A percentile compares a stretch with the other conserved stretches of the same genome.
Conservation (phyloP, 2,329 filamentous ascomycete genomes). For the Phialocephala sp. region DNA sequence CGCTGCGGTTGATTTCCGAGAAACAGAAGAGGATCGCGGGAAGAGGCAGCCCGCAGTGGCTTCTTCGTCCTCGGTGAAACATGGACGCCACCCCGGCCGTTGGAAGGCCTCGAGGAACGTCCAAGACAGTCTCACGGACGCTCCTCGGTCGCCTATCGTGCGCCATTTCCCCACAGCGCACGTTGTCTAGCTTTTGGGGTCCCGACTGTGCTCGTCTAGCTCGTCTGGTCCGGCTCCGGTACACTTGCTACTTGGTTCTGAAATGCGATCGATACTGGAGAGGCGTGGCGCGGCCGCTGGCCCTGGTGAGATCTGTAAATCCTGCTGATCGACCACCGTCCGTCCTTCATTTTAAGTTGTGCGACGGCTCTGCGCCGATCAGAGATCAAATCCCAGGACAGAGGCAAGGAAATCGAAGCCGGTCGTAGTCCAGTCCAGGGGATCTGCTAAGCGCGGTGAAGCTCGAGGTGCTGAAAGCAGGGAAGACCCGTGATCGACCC, state of each 20-base stretch:
- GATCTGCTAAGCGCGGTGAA: slow-evolving; percentile 4
- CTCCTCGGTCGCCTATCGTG: background rate
- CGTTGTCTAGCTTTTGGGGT: slow-evolving; percentile 1
- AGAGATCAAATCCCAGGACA: background rate
- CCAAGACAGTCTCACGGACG: background rate
- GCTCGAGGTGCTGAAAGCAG: background rate
- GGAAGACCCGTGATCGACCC: background rate
- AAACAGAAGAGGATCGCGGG: background rate
- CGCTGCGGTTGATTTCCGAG: background rate
- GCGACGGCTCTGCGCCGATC: background rate
- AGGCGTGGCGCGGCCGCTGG: background rate
- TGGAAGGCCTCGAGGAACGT: background rate
- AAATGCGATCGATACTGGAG: background rate
- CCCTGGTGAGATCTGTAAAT: background rate
- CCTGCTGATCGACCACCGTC: background rate
- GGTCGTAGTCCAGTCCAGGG: background rate
- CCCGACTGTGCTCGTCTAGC: no score
- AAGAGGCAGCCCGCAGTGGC: background rate
- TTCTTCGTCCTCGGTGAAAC: background rate
- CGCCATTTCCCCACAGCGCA: background rate
- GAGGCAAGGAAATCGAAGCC: background rate
- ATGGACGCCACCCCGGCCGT: slow-evolving; percentile 2
- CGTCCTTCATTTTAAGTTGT: slow-evolving; percentile 1
- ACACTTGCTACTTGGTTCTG: background rate
- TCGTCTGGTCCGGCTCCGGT: no score